A percentile compares a stretch with the other conserved stretches of the same genome.
These are phyloP conservation scores for Termitomyces sp. DNA, from an alignment of 768 basidiomycete genomes.

Conservation along the genomic window DNA sequence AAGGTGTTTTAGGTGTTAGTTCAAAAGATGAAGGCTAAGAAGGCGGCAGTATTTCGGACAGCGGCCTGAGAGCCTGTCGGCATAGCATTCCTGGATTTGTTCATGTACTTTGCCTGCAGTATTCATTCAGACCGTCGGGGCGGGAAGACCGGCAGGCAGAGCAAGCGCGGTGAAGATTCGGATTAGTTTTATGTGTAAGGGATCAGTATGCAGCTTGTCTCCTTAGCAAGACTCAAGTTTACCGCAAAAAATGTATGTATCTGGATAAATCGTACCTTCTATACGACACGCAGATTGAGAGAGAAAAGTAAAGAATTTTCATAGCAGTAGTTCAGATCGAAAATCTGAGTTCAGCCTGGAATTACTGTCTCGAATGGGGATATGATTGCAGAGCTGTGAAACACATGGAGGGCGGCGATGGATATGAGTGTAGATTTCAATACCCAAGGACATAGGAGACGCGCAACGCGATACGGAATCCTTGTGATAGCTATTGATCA, in stretches of 20 bases:
- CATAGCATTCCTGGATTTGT: background rate
- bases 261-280: background rate
- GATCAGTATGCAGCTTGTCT: too few species aligned
- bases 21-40: background rate
- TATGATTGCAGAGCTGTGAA: background rate
- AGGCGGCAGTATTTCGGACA: too few species aligned
- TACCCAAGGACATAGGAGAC: background rate
- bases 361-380: background rate
- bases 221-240: too few species aligned
- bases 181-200: too few species aligned
- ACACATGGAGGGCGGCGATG: background rate
- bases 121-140: background rate
- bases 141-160: background rate
- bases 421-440: background rate
- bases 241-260: too few species aligned
- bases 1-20: too few species aligned
- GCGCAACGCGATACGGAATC: background rate
- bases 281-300: background rate
- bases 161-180: background rate
- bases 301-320: too few species aligned
- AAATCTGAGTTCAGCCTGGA: background rate
- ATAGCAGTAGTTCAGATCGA: background rate
- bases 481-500: slow-evolving; percentile 3
- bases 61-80: too few species aligned
- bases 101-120: too few species aligned